These are phyloP conservation scores for Pseudomassariella vexata DNA, from an alignment of 2,329 filamentous ascomycete species.

Conservation along the genomic window DNA sequence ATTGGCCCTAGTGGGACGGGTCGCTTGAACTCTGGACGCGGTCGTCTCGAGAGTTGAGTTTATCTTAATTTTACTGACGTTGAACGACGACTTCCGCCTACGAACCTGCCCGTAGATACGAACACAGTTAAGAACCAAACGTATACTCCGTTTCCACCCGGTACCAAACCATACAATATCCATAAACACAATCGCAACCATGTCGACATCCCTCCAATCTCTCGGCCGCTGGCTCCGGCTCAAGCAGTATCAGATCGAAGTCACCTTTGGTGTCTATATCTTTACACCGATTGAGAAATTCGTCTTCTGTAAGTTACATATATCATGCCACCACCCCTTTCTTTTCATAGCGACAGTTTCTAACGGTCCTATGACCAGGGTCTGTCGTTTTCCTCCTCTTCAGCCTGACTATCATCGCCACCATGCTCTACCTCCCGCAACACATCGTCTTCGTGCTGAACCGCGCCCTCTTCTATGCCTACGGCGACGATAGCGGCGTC, in stretches of 20 bases:
- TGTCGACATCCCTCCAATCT: constrained; percentile 28
- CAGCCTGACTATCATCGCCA: constrained; percentile 79
- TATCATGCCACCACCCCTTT: no score
- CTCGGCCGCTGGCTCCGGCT: constrained; percentile 82
- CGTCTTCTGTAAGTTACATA: constrained; percentile 65
- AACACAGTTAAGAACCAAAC: no score
- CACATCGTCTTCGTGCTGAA: constrained; percentile 78
- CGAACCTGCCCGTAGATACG: no score
- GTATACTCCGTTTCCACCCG: no score
- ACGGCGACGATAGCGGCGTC: constrained; percentile 60
- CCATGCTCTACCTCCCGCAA: constrained; percentile 87
- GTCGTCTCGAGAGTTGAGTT: no score
- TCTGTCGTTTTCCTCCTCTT: constrained; percentile 86
- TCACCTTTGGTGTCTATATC: constrained; percentile 96
- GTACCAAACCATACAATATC: no score
- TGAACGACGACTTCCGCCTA: no score
- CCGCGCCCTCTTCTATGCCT: constrained; percentile 92
- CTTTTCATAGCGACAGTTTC: no score
- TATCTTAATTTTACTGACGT: no score
- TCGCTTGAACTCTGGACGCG: no score
- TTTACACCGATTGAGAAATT: constrained; percentile 94
- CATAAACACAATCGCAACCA: constrained; percentile 20
- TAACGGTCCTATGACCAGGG: no score
- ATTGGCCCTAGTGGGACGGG: no score
- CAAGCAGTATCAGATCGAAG: constrained; percentile 98